Evolutionary conservation across 2,329 filamentous ascomycete species (phyloP).

Genomic region (Sodiomyces alkalinus): DNA sequence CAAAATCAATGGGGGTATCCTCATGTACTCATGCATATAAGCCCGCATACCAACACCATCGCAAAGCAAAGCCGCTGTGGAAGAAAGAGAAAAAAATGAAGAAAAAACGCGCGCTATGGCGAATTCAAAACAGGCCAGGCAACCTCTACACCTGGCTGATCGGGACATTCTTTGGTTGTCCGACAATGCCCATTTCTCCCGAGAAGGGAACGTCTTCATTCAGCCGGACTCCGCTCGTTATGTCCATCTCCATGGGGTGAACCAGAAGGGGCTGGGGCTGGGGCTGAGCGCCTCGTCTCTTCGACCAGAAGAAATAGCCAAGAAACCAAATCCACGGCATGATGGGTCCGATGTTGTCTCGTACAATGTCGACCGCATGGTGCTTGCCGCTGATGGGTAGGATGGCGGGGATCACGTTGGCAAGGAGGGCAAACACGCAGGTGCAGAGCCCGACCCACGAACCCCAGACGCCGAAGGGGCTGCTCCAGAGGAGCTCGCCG

Average conservation of each 20-base stretch:
- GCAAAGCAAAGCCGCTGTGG: too few species aligned
- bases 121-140: too few species aligned
- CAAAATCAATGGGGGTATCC: too few species aligned
- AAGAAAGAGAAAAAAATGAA: too few species aligned
- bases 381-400: slow-evolving; percentile 9
- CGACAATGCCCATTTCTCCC: too few species aligned
- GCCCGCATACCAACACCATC: too few species aligned
- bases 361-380: slow-evolving; percentile 8
- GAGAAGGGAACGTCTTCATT: too few species aligned
- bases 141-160: too few species aligned
- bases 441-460: slow-evolving; percentile 11
- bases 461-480: slow-evolving; percentile 14
- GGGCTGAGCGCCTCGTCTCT: too few species aligned
- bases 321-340: slow-evolving; percentile 12
- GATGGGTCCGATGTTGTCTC: slow-evolving; percentile 14
- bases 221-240: slow-evolving; percentile 9
- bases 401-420: slow-evolving; percentile 14
- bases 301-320: slow-evolving; percentile 11
- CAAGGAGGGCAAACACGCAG: slow-evolving; percentile 14
- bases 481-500: slow-evolving; percentile 17
- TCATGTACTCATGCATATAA: too few species aligned
- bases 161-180: too few species aligned
- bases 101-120: too few species aligned
- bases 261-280: slow-evolving; percentile 7
- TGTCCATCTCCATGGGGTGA: slow-evolving; percentile 12